Evolutionary conservation across 257 asterid genomes (phyloP), one percentile per base, ranked within the genome.

Genomic region (Primulina huaijiensis): DNA sequence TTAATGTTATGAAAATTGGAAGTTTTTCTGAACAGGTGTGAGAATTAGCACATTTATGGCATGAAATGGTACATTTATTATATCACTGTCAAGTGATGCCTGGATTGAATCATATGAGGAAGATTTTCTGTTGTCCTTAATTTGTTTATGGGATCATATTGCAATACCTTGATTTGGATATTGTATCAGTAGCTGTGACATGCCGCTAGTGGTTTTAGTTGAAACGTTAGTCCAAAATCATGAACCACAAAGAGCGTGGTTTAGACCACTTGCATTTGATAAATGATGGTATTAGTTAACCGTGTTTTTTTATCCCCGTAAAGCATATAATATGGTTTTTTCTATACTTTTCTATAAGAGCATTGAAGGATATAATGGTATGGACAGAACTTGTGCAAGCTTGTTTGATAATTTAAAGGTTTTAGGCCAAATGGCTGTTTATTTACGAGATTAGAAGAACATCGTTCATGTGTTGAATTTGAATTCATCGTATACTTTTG

Each of bases 61-160:
- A 30, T 77, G 75, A 63, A 64, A 58, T 46, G 63, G 21, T 46
- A 17, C 56, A 17, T 31, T 7, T 25, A 63, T 77, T 67, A 31
- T 43, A 12, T 68, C 25, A 65, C 31, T 33, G 37, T 43, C 53
- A 43, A 43, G 17, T 43, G 53, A 43, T 43, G 53, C n/a, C 53
- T 43, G 53, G 17, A 12, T 43, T n/a, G 0, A 11, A 43, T 12
- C 53, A 43, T 43, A 5, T 0, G 2, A 43, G n/a, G 53, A 43
- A 27, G 56, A 71, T 38, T 65, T 34, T 43, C 21, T 38, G 37
- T 70, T 65, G 56, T 59, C 55, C 23, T 4, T 38, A 35, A 50
- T 3, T 7, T 63, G 14, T 35, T 21, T 17, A 1, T 64, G 67
- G 66, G 70, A 19, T 23, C 63, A 38, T 27, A 67, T 53, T 8